Conservation (phyloP, 2,329 filamentous ascomycete genomes). For the Pyrenophora graminea region DNA sequence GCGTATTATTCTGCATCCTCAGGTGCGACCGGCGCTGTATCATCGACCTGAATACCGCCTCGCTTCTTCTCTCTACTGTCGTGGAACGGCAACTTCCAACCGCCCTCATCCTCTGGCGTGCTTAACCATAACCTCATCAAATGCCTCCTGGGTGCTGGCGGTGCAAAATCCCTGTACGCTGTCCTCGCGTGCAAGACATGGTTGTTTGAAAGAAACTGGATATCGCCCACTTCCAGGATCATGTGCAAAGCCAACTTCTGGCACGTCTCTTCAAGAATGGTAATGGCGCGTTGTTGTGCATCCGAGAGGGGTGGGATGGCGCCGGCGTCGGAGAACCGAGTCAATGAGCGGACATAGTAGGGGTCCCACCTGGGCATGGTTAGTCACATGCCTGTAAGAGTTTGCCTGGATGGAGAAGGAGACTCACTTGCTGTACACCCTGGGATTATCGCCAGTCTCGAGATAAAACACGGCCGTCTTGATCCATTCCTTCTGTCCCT, state of each 20-base stretch:
- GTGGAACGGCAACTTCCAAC: conserved; percentile 82
- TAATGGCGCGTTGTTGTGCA: conserved; percentile 69
- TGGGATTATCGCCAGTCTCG: conserved; percentile 67
- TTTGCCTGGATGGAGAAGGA: neutral
- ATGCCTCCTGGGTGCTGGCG: conserved; percentile 72
- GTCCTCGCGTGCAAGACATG: conserved; percentile 83
- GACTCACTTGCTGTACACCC: conserved; percentile 73
- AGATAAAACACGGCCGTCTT: conserved; percentile 74
- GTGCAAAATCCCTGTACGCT: conserved; percentile 72
- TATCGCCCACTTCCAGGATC: conserved; percentile 83
- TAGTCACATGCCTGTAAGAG: conserved; percentile 1
- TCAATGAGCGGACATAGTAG: conserved; percentile 79
- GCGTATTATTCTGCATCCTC: conserved; percentile 71
- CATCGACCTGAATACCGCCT: conserved; percentile 84
- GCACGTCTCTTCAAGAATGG: conserved; percentile 77
- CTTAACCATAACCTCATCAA: conserved; percentile 84
- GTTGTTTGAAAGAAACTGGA: conserved; percentile 81
- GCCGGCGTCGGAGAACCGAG: conserved; percentile 72
- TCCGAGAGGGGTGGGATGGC: conserved; percentile 72
- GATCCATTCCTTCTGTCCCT: conserved; percentile 76
- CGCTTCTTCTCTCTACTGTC: conserved; percentile 84
- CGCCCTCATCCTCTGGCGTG: conserved; percentile 79
- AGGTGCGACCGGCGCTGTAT: conserved; percentile 73
- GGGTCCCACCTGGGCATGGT: conserved; percentile 68
- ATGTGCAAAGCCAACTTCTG: conserved; percentile 76